These are phyloP conservation scores for Claviceps africana DNA, from an alignment of 2,329 filamentous ascomycete genomes.

Conservation along the genomic window DNA sequence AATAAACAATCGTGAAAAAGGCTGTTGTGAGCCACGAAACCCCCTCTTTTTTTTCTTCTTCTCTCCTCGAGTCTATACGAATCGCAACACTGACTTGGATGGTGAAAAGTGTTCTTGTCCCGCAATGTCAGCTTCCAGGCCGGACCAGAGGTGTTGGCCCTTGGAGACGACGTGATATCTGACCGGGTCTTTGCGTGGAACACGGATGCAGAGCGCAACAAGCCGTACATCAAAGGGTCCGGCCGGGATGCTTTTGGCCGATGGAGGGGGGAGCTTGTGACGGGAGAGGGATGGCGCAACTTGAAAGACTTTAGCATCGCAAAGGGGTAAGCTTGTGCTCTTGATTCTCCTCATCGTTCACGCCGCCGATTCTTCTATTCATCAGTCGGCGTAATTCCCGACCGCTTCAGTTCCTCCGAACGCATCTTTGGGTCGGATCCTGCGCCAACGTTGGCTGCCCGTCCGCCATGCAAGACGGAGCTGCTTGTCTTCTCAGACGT, in stretches of 20 bases:
- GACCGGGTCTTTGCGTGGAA: conserved; percentile 41
- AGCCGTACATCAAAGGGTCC: conserved; percentile 42
- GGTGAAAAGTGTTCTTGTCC: conserved; percentile 33
- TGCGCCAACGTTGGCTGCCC: conserved; percentile 50
- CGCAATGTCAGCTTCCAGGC: conserved; percentile 22
- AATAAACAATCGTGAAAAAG: background rate
- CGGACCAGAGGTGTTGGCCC: conserved; percentile 28
- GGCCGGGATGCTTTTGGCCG: conserved; percentile 49
- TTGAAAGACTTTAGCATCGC: conserved; percentile 44
- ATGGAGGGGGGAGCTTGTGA: conserved; percentile 44
- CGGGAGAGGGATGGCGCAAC: conserved; percentile 51
- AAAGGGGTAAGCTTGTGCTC: conserved; percentile 27
- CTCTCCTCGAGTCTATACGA: background rate
- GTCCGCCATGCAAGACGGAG: conserved; percentile 53
- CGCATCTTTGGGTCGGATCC: conserved; percentile 46
- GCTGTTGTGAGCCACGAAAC: background rate
- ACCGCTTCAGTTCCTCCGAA: conserved; percentile 42
- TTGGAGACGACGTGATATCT: conserved; percentile 40
- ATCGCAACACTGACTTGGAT: background rate
- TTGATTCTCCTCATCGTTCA: background rate
- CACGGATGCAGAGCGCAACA: conserved; percentile 51
- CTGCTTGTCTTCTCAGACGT: conserved; percentile 33
- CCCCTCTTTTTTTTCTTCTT: background rate
- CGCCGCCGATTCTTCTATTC: background rate
- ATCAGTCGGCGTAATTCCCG: conserved; percentile 33